Conservation (phyloP, 1,284 basidiomycete genomes). For the Marasmius sp. region DNA sequence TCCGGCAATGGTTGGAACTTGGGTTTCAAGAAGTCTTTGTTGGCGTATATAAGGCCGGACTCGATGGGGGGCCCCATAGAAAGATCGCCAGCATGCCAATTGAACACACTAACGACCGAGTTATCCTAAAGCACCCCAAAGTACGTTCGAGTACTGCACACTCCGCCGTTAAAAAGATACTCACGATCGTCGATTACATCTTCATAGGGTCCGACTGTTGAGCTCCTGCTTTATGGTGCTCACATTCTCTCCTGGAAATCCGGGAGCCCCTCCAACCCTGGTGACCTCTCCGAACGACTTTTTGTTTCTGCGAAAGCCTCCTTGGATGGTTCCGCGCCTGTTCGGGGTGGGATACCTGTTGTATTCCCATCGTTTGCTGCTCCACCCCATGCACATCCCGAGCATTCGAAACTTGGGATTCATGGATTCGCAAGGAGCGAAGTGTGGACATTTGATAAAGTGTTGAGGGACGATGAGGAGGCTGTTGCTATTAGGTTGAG, state of each 20-base stretch:
- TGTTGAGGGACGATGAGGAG: conserved; percentile 16
- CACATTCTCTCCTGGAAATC: conserved; percentile 6
- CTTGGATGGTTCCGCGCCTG: conserved; percentile 4
- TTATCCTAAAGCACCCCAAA: background rate
- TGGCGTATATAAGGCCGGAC: no score
- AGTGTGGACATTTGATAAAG: background rate
- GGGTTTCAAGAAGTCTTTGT: no score
- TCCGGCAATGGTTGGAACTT: no score
- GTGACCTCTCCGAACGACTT: background rate
- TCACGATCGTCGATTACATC: background rate
- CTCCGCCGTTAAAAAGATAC: background rate
- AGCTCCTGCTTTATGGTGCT: conserved; percentile 5
- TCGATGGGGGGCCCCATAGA: no score
- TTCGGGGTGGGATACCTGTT: conserved; percentile 6
- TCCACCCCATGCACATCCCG: conserved; percentile 4
- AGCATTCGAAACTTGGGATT: conserved; percentile 2
- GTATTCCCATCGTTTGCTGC: conserved; percentile 5
- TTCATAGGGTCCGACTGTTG: background rate
- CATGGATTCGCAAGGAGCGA: conserved; percentile 8
- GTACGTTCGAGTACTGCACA: background rate
- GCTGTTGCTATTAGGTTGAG: conserved; percentile 75
- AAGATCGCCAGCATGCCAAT: background rate
- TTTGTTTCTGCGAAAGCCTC: conserved; percentile 3
- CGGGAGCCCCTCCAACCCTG: background rate
- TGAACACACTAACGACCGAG: background rate